Base-by-base conservation (phyloP, 1,139 yeast genomes). In the Diutina scorzettiae region DNA sequence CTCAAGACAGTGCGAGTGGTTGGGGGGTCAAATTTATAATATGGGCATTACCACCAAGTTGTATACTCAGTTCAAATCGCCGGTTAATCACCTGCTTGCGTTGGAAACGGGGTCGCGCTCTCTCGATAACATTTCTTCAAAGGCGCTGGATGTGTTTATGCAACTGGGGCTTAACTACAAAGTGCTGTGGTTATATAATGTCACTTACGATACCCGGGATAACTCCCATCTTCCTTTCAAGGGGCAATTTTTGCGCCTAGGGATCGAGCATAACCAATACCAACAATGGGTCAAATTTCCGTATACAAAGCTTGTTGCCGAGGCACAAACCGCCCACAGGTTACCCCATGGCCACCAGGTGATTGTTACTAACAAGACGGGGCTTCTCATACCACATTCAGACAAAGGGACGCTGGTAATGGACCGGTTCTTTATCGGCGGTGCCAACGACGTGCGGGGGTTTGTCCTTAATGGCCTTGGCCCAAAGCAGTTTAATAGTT, bases 361-460 rank as follows among this genome's bases (percentile, higher is more conserved):
- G 31, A 66, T 73, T 17, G 49, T 61, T 39, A 63, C 74, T 19
- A 53, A 70, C 9, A 76, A 71, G 50, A 60, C 72, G 3, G 91
- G 93, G 0, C 57, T 72, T 39, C 56, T 78, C 12, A 62, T 61
- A 37, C 39, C 41, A 9, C 36, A 18, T n/a, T 4, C 40, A 37
- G 2, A 39, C 45, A 31, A 59, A n/a, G 60, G 55, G 18, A 43
- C 43, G 2, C 27, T 21, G 33, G 45, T 50, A 9, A 39, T 49
- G 30, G 53, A 50, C 42, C 55, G 75, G 45, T 73, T 72, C 45
- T 71, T 64, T 50, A 60, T 70, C 17, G 79, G 78, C n/a, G 95
- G 95, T 0, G 83, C 95, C 1, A 82, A 83, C 50, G 94, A 83
- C 51, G 77, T 86, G 2, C 68, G 95, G 41, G 84, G 91, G 1